Conservation (phyloP, 805 yeast species). For the Wickerhamomyces sydowiorum region DNA sequence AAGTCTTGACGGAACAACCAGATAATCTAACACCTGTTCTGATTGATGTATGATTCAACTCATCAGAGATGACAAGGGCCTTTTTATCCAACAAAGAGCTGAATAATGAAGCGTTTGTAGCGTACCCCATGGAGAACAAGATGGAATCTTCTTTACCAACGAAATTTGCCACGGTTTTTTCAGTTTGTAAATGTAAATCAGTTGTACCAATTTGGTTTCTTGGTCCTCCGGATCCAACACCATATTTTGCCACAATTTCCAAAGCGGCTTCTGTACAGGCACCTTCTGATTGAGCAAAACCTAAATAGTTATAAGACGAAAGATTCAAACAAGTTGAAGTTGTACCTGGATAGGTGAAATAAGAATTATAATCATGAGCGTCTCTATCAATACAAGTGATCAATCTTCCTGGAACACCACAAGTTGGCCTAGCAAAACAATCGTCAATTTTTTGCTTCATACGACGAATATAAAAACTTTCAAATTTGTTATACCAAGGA, state of each 20-base stretch:
- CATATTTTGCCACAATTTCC: conserved; percentile 56
- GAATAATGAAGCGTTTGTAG: conserved; percentile 88
- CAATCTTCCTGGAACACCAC: conserved; percentile 95
- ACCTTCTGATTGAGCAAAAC: conserved; percentile 95
- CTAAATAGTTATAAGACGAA: conserved; percentile 89
- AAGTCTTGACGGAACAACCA: conserved; percentile 89
- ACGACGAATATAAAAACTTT: conserved; percentile 88
- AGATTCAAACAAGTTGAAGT: conserved; percentile 76
- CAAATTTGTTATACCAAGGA: conserved; percentile 93
- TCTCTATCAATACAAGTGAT: conserved; percentile 76
- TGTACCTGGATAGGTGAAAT: conserved; percentile 71
- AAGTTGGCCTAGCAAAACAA: conserved; percentile 93
- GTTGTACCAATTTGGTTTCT: conserved; percentile 70
- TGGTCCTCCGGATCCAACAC: conserved; percentile 76
- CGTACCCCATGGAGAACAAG: conserved; percentile 90
- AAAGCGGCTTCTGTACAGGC: conserved; percentile 79
- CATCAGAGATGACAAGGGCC: conserved; percentile 89
- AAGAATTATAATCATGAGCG: conserved; percentile 56
- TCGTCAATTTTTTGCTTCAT: conserved; percentile 88
- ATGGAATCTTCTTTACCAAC: conserved; percentile 88
- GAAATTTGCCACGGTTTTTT: conserved; percentile 71
- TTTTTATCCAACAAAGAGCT: conserved; percentile 78
- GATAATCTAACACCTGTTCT: conserved; percentile 91
- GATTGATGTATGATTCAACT: conserved; percentile 91
- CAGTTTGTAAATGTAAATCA: conserved; percentile 70